phyloP scores from a whole-genome alignment of 352 stramenopile genomes.

The Pythium graminicola region DNA sequence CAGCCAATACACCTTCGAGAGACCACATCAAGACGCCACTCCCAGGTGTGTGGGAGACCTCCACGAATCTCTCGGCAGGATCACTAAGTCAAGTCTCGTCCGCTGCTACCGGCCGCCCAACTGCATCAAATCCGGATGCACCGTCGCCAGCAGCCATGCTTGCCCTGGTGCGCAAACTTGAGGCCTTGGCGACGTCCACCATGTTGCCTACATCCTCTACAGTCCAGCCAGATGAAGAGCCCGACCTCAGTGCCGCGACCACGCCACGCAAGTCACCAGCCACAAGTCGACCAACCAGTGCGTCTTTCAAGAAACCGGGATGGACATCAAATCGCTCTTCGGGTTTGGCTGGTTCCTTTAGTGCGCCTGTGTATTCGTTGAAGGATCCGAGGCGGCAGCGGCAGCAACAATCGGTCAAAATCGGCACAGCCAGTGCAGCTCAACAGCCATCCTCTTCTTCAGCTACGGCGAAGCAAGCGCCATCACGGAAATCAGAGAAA shows the following conservation, averaged over 20 bases:
- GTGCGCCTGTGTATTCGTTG: conserved; percentile 3
- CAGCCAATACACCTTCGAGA: conserved; percentile 4
- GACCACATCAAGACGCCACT: background rate
- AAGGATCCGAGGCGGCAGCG: conserved; percentile 8
- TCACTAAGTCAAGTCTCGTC: conserved; percentile 24
- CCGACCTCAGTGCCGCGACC: conserved; percentile 3
- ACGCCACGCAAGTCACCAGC: background rate
- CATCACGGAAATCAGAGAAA: too few relatives aligned
- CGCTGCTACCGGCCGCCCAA: conserved; percentile 12
- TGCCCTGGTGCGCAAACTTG: conserved; percentile 33
- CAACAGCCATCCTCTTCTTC: background rate
- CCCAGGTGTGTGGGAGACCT: conserved; percentile 23
- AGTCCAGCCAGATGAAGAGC: conserved; percentile 20
- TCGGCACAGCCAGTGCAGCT: background rate
- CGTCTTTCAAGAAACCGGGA: background rate
- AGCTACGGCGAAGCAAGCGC: background rate
- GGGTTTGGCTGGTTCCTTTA: background rate
- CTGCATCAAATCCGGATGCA: conserved; percentile 12
- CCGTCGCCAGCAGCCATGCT: conserved; percentile 34
- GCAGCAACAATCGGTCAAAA: background rate
- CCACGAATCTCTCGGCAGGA: conserved; percentile 1
- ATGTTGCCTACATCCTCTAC: background rate
- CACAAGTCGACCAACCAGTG: background rate
- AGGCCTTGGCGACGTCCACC: conserved; percentile 16
- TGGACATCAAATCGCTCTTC: background rate